phyloP scores from a whole-genome alignment of 192 early-diverging fungal species.

The Gigaspora rosea region DNA sequence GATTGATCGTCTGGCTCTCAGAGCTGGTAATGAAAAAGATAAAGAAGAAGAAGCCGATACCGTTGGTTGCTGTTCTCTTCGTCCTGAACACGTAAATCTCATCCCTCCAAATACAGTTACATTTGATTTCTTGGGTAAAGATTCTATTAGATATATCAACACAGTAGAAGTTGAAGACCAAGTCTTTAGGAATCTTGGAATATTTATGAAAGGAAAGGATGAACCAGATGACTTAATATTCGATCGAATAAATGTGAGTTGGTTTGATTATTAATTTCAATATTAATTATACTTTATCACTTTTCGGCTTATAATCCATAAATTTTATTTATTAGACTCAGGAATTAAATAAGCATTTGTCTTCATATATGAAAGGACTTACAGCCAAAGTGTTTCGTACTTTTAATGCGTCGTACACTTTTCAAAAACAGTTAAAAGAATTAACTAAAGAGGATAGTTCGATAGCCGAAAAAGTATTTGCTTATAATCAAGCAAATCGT shows the following conservation, averaged over 20 bases:
- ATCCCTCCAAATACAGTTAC: constrained; percentile 81
- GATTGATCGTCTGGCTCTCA: constrained; percentile 89
- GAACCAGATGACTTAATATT: constrained; percentile 79
- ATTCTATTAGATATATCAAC: constrained; percentile 94
- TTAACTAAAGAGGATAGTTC: constrained; percentile 69
- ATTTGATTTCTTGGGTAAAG: constrained; percentile 98
- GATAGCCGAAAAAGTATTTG: constrained; percentile 82
- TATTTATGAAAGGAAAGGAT: constrained; percentile 86
- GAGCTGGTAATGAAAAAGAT: constrained; percentile 98
- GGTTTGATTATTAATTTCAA: not conserved
- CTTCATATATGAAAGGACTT: constrained; percentile 83
- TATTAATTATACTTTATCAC: not conserved
- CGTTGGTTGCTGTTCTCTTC: constrained; percentile 96
- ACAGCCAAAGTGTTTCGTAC: constrained; percentile 99
- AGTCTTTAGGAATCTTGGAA: constrained; percentile 90
- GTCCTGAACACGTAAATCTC: constrained; percentile 87
- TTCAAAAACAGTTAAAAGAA: constrained; percentile 81
- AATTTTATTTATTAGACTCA: constrained; percentile 55
- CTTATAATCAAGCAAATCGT: constrained; percentile 95
- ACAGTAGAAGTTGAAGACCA: constrained; percentile 80
- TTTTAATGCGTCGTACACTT: constrained; percentile 92
- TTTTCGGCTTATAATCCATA: not conserved
- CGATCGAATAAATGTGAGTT: constrained; percentile 83
- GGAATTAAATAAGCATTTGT: constrained; percentile 86
- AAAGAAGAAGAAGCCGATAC: constrained; percentile 95